Conservation (phyloP, 78 protist species). For the Isochrysis galbana region DNA sequence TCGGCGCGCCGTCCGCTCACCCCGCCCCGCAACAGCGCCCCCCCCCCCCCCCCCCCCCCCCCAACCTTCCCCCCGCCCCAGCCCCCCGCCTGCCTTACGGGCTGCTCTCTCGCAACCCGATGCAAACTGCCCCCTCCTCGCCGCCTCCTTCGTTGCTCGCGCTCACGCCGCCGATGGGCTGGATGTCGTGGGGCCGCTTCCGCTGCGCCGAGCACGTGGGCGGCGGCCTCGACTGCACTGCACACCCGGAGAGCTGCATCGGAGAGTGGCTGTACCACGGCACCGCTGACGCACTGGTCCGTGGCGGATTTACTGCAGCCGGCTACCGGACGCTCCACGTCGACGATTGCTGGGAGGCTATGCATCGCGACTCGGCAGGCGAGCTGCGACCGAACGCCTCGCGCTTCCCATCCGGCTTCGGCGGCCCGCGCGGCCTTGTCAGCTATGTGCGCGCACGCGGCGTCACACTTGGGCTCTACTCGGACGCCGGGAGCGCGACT, state of each 20-base stretch:
- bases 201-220: neutral
- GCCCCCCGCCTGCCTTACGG: too few species aligned
- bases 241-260: neutral
- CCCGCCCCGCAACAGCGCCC: too few species aligned
- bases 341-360: conserved; percentile 24
- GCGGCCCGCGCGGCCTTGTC: neutral
- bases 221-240: neutral
- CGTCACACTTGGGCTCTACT: neutral
- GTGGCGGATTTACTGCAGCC: neutral
- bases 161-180: conserved; percentile 4
- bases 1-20: too few species aligned
- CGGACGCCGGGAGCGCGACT: neutral
- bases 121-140: too few species aligned
- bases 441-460: neutral
- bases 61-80: too few species aligned
- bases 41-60: too few species aligned
- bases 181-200: neutral
- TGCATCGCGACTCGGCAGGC: neutral
- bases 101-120: too few species aligned
- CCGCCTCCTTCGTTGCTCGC: too few species aligned
- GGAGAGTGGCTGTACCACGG: neutral
- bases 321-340: neutral
- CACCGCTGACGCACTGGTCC: neutral
- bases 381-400: neutral
- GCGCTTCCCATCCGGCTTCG: conserved; percentile 4